Percentiles rank a stretch among this genome's conserved stretches.
Evolutionary conservation across 2,329 filamentous ascomycete species (phyloP).

Genomic region (Epichloe coenophiala): DNA sequence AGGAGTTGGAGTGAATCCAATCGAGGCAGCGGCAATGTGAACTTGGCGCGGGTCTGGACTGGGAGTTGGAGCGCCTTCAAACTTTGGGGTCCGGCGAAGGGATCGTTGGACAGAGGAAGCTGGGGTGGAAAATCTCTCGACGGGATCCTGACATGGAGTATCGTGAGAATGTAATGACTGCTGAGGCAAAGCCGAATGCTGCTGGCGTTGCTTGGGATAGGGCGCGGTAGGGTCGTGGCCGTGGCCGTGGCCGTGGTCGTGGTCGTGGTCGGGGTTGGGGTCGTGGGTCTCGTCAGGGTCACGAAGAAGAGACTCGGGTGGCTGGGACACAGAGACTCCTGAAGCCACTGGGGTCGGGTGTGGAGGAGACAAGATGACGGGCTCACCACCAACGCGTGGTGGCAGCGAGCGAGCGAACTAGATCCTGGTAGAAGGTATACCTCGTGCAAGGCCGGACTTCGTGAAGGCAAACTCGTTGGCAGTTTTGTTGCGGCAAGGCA

Average conservation of each 20-base stretch:
- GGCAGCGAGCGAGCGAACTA: constrained; percentile 13
- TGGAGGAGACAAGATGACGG: constrained; percentile 33
- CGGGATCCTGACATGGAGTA: constrained; percentile 5
- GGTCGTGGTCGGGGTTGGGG: constrained; percentile 9
- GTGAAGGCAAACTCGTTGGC: not conserved
- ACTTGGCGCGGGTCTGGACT: constrained; percentile 28
- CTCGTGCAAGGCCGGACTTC: not conserved
- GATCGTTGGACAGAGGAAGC: constrained; percentile 31
- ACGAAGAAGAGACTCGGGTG: constrained; percentile 28
- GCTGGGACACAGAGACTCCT: constrained; percentile 32
- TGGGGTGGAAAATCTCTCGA: constrained; percentile 27
- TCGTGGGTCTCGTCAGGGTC: constrained; percentile 44
- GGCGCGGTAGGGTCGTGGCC: constrained; percentile 24
- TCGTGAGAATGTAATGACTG: not conserved
- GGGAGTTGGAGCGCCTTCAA: constrained; percentile 30
- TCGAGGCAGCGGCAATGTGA: constrained; percentile 33
- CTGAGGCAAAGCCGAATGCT: constrained; percentile 6
- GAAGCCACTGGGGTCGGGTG: constrained; percentile 21
- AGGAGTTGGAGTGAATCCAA: constrained; percentile 29
- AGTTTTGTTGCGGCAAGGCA: not conserved
- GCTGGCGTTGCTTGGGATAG: constrained; percentile 31
- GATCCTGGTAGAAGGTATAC: not conserved
- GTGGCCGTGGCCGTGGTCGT: constrained; percentile 32
- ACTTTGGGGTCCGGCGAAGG: constrained; percentile 39
- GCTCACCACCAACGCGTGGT: constrained; percentile 25